A percentile compares a stretch with the other conserved stretches of the same genome.
Conservation (phyloP, 495 filamentous ascomycete species). For the Hypoxylon cercidicola region DNA sequence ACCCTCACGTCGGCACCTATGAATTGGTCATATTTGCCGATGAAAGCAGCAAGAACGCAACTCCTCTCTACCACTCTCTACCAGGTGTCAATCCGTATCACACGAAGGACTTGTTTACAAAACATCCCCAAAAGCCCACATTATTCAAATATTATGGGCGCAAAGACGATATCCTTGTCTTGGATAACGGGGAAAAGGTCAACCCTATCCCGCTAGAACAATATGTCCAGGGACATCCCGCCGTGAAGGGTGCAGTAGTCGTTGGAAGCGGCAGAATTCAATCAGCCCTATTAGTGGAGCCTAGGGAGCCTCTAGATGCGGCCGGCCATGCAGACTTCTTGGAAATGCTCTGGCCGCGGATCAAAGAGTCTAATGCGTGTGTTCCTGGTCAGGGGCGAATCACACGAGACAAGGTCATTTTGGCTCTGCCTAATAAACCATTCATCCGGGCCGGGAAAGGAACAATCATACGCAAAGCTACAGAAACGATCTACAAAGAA, state of each 20-base stretch:
- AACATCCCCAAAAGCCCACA: constrained; percentile 49
- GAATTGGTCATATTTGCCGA: constrained; percentile 32
- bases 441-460: constrained; percentile 31
- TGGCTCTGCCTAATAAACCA: constrained; percentile 13
- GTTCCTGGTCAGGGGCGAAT: constrained; percentile 17
- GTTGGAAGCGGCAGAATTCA: constrained; percentile 61
- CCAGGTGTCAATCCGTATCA: constrained; percentile 51
- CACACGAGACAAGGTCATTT: constrained; percentile 4
- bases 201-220: constrained; percentile 68
- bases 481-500: constrained; percentile 6
- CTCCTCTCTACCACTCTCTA: constrained; percentile 50
- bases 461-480: constrained; percentile 21
- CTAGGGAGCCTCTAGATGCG: neutral
- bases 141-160: constrained; percentile 56
- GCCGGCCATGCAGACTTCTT: constrained; percentile 3
- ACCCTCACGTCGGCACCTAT: constrained; percentile 15
- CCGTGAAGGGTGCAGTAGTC: constrained; percentile 66
- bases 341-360: constrained; percentile 32
- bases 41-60: neutral
- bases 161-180: constrained; percentile 63
- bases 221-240: constrained; percentile 58
- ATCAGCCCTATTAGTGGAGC: constrained; percentile 57
- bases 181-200: constrained; percentile 65
- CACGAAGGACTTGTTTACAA: constrained; percentile 59
- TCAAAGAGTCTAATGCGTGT: constrained; percentile 30